Base-by-base conservation (phyloP, 169 alveolate genomes). In the Eimeria brunetti region DNA sequence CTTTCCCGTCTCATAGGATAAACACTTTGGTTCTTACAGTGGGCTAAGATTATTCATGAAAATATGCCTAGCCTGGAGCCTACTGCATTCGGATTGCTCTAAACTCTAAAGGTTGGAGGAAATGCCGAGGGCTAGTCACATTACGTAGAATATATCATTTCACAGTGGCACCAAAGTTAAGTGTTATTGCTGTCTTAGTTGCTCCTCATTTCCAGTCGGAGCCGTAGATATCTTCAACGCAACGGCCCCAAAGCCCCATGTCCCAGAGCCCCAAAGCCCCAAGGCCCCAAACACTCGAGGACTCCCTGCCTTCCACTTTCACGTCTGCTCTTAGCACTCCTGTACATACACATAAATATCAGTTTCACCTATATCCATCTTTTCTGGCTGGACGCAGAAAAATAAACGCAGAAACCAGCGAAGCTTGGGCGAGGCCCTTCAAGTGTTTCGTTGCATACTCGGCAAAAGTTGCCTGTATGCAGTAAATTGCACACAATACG, bases 181-280 rank as follows among this genome's bases (percentile, higher is more conserved):
- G 16, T 9, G 12, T 36, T 38, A 18, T 20, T 12, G 41, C 33
- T 0, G 5, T 6, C 38, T 73, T 12, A 0, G 56, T 69, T 33
- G 22, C 9, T 73, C 53, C 30, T 38, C 20, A 38, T 73, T 71
- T 73, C 36, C 8, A 20, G 56, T 73, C 3, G 73, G 22, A 38
- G 18, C 11, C 33, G 18, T 14, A 2, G 14, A 36, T 36, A 7
- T 20, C 83, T 33, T n/a, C 33, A 71, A 38, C n/a, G 0, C 33
- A 22, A 2, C 51, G 41, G 83, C 56, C 83, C 83, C 83, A 73
- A 38, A 73, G 83, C 51, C 56, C 83, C 83, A 73, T 12, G 53
- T 22, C 53, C 51, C 56, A 36, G 16, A 73, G 83, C 56, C 83
- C 83, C 56, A 73, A 38, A 38, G 83, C 83, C 83, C 53, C 33